Evolutionary conservation across 352 stramenopile genomes (phyloP).

Genomic region (Phytophthora megakarya): DNA sequence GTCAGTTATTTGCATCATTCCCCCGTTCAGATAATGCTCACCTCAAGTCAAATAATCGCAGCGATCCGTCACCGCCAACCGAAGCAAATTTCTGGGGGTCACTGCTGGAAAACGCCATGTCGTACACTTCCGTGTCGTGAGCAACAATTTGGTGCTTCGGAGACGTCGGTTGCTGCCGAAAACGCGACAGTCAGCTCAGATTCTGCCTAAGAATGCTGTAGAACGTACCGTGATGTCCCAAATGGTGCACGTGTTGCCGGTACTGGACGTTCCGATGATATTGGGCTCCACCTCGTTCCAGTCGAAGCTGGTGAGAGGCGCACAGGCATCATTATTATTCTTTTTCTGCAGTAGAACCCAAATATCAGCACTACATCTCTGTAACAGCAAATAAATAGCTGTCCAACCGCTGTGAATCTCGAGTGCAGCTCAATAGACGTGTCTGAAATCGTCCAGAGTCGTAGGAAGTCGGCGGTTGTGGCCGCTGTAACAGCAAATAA

Average conservation of each 20-base stretch:
- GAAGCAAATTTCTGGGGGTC: constrained; percentile 95
- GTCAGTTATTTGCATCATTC: neutral
- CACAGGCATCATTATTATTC: constrained; percentile 90
- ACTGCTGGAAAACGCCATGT: constrained; percentile 96
- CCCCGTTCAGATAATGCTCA: constrained; percentile 35
- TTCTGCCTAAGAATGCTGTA: neutral
- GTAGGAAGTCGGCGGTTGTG: constrained; percentile 85
- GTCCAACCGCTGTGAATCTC: constrained; percentile 70
- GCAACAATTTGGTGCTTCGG: constrained; percentile 97
- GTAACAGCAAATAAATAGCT: neutral
- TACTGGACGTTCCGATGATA: constrained; percentile 96
- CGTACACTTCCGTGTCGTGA: constrained; percentile 99
- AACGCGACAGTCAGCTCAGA: neutral
- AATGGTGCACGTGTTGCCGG: constrained; percentile 99
- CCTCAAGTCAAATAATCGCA: constrained; percentile 97
- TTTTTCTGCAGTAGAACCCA: constrained; percentile 35
- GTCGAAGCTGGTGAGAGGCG: constrained; percentile 97
- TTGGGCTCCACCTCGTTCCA: constrained; percentile 97
- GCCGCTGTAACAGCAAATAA: constrained; percentile 22
- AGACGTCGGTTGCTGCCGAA: constrained; percentile 53
- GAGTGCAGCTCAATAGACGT: constrained; percentile 74
- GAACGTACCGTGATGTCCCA: constrained; percentile 95
- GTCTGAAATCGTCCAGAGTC: constrained; percentile 77
- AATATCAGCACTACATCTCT: neutral
- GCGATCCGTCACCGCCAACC: constrained; percentile 95